Evolutionary conservation across 2,329 filamentous ascomycete genomes (phyloP), one percentile per base, ranked within the genome.

Genomic region (Lachnellula occidentalis): DNA sequence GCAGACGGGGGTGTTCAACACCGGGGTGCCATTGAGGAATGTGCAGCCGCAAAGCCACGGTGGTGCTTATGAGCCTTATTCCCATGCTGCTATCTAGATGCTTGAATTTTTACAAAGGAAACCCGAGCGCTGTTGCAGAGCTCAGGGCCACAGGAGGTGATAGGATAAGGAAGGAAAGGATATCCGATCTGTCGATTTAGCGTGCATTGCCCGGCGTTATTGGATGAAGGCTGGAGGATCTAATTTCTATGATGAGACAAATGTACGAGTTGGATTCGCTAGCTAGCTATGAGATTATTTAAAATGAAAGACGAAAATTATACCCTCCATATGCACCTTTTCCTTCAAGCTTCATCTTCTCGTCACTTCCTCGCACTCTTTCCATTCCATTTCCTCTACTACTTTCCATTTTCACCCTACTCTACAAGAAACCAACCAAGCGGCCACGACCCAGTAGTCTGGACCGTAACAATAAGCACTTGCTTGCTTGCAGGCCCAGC

Each of bases 21-120:
- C 70, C 67, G 67, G 64, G 66, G 68, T 62, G 63, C 70, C 56
- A 50, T 61, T 60, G 63, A 65, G 54, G 19, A 60, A 62, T 14
- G 57, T 64, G 53, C 65, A 62, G 55, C 53, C 64, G 45, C 69
- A 22, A 70, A 72, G 51, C 71, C 71, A 58, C 67, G 75, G 66
- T 64, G 75, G 56, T 66, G 81, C 80, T 39, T 86, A 86, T 70
- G 82, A 86, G 76, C 82, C 82, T 36, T 86, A 85, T 71, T 77
- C 77, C 50, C 81, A 83, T 64, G 62, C 69, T 55, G 75, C 76
- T 45, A 73, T 74, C 46, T 84, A 77, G 73, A 17, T 15, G 22
- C 5, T 12, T 12, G 27, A 39, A 15, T 9, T 45, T 45, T 7
- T 41, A 41, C 17, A 41, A 17, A 41, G 37, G 37, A 8, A 19